Evolutionary conservation across 2,329 filamentous ascomycete species (phyloP), one percentile per base, ranked within the genome.

Genomic region (Metarhizium sp.): DNA sequence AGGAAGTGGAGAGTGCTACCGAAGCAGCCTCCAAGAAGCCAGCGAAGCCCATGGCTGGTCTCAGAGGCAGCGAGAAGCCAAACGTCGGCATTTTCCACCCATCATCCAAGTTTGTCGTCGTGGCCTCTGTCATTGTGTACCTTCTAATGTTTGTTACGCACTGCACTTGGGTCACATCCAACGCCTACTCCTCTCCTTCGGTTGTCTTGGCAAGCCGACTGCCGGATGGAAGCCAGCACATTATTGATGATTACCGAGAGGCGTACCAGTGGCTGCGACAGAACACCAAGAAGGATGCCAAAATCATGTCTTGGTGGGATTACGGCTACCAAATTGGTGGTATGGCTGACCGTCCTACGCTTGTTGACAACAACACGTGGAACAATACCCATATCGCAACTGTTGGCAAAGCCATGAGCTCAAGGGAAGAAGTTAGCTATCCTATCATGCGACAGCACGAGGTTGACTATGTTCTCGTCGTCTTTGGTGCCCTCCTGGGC

Each of bases 291-390:
- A 82, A 92, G 62, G 89, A 96, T 65, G 92, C 95, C 68, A 99
- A 97, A 81, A 88, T 99, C 69, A 97, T 97, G 92, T 94, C 92
- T 1, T 99, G 94, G 94, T 99, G 94, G 94, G 94, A 99, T 71
- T 99, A 99, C 67, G 94, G 94, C 61, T 99, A 99, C 77, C 94
- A 99, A 75, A 99, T 99, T 72, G 94, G 94, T 75, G 94, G 94
- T 62, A 99, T 99, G 94, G 94, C 94, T 51, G 94, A 99, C 71
- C 84, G 94, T 54, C 94, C 94, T 38, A 99, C 94, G 1, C 80
- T 99, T 38, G 94, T 99, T 38, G 94, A 99, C 78, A 99, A 99
- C 79, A 99, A 99, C 77, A 99, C 94, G 2, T 99, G 94, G 94
- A 99, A 99, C 79, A 99, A 99, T 78, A 99, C 94, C 7, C 94